These are phyloP conservation scores for Hygrocybe coccinea DNA, from an alignment of 768 basidiomycete genomes.

Conservation along the genomic window DNA sequence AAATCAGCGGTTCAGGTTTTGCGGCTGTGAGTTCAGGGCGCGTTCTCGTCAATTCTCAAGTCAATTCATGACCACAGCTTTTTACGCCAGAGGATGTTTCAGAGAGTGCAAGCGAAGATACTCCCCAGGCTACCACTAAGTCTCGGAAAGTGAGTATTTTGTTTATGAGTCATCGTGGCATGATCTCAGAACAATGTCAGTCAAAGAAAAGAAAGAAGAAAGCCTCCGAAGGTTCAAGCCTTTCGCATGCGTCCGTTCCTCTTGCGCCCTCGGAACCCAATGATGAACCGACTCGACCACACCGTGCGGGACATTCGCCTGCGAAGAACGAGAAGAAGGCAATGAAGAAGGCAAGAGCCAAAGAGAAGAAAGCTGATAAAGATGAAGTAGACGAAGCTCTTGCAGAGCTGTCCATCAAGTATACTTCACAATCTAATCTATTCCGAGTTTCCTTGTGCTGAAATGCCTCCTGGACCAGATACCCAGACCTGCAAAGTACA, in stretches of 20 bases:
- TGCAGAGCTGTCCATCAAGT: slow-evolving; percentile 80
- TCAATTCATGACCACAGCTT: slow-evolving; percentile 30
- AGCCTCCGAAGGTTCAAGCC: neutral
- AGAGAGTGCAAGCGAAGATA: slow-evolving; percentile 26
- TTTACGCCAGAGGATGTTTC: slow-evolving; percentile 29
- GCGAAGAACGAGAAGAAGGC: slow-evolving; percentile 11
- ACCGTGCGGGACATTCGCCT: neutral
- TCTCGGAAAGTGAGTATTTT: slow-evolving; percentile 34
- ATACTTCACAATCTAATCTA: slow-evolving; percentile 15
- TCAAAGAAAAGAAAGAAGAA: slow-evolving; percentile 22
- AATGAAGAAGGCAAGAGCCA: slow-evolving; percentile 58
- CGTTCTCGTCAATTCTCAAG: slow-evolving; percentile 8
- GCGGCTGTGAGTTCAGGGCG: slow-evolving; percentile 38
- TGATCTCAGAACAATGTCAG: neutral
- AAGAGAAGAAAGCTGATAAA: slow-evolving; percentile 54
- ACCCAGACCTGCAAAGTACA: slow-evolving; percentile 47
- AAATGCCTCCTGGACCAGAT: slow-evolving; percentile 29
- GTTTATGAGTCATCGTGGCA: neutral
- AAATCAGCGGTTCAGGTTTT: slow-evolving; percentile 31
- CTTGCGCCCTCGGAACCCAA: neutral
- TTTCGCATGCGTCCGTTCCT: neutral
- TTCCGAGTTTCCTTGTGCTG: neutral
- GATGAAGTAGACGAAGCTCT: slow-evolving; percentile 85
- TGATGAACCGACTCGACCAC: neutral
- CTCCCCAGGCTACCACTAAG: slow-evolving; percentile 24